Base-by-base conservation (phyloP, 1,284 basidiomycete species). In the Trichosporon sp. region DNA sequence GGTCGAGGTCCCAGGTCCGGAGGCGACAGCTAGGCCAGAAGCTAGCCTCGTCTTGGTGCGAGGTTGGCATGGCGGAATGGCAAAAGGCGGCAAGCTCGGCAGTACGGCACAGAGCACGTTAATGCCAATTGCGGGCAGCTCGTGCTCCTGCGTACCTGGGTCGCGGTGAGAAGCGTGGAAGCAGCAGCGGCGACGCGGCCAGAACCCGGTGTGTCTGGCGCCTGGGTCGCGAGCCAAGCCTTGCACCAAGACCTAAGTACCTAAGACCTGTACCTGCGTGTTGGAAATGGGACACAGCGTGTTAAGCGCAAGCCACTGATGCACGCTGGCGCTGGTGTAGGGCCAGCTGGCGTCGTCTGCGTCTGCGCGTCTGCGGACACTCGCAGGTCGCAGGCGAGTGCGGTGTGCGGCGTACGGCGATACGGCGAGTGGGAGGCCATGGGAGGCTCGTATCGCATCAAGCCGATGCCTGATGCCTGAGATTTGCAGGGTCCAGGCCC, bases 281-380 rank as follows among this genome's bases (percentile, higher is more conserved):
- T 51, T 51, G 47, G 47, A 51, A 51, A 51, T 51, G 47, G 21
- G 21, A n/a, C 21, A 12, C 15, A 3, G 2, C 21, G 15, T 21
- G 47, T 51, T 51, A 51, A 51, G 47, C 47, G 47, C 47, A 51
- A 51, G 47, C 47, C 47, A 51, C 47, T 51, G 47, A 51, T 51
- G 47, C 47, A 23, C 47, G 47, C 47, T 51, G 21, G 47, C 47
- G 12, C 21, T 51, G 21, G 47, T 8, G 47, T 13, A 11, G 21
- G 23, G 15, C 11, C 3, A 18, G 47, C 47, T 25, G 47, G 47
- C 47, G 47, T 51, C 47, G 47, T 25, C 47, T 51, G 47, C 47
- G 21, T 51, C 21, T 51, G 47, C 47, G 47, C 47, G 47, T 51
- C n/a, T 51, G 47, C 9, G 47, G 23, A 21, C 3, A 9, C 18